Evolutionary conservation across 2,329 filamentous ascomycete genomes (phyloP).

Genomic region (Penicillium sp.): DNA sequence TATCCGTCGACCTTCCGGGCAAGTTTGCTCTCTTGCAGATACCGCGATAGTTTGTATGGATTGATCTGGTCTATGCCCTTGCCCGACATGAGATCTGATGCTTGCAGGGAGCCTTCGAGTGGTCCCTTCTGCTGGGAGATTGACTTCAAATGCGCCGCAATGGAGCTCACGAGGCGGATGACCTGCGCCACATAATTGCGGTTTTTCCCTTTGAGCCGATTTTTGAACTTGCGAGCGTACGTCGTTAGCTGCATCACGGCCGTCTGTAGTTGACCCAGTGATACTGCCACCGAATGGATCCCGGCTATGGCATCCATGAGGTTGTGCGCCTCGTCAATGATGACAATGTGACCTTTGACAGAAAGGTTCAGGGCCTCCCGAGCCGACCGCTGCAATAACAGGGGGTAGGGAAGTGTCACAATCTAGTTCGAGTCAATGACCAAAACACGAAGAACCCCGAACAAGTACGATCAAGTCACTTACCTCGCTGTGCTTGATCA

Average conservation of each 20-base stretch:
- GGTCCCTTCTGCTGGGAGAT: slow-evolving; percentile 44
- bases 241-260: slow-evolving; percentile 74
- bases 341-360: slow-evolving; percentile 83
- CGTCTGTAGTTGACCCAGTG: slow-evolving; percentile 69
- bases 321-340: slow-evolving; percentile 97
- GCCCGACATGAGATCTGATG: slow-evolving; percentile 71
- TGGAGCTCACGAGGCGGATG: slow-evolving; percentile 77
- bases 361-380: slow-evolving; percentile 85
- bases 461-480: slow-evolving; percentile 10
- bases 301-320: slow-evolving; percentile 91
- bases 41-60: slow-evolving; percentile 81
- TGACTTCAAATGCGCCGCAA: slow-evolving; percentile 67
- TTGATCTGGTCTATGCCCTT: slow-evolving; percentile 97
- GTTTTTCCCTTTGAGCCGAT: slow-evolving; percentile 85
- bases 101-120: slow-evolving; percentile 67
- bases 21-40: slow-evolving; percentile 88
- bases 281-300: slow-evolving; percentile 79
- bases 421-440: slow-evolving; percentile 52
- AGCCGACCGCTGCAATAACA: slow-evolving; percentile 83
- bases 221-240: slow-evolving; percentile 86
- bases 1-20: slow-evolving; percentile 96
- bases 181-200: slow-evolving; percentile 88
- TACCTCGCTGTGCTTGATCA: slow-evolving; percentile 76
- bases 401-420: slow-evolving; percentile 86
- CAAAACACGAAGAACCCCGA: background rate